Percentiles rank a stretch among this genome's conserved stretches.
Conservation (phyloP, 768 basidiomycete genomes). For the Mycena venus region DNA sequence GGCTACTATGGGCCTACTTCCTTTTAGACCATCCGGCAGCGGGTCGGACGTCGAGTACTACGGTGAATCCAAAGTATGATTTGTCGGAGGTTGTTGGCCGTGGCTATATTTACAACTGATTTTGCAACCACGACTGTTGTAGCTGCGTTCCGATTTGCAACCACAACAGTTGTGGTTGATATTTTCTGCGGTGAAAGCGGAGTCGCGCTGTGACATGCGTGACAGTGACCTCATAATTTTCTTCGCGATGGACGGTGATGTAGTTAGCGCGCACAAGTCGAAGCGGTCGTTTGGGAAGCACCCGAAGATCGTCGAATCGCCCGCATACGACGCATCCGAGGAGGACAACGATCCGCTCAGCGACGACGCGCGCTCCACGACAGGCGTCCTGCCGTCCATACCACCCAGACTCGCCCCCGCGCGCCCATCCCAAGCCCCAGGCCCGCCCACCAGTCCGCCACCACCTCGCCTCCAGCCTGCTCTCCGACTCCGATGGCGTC, state of each 20-base stretch:
- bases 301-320: constrained; percentile 73
- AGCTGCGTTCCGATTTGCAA: too few species aligned
- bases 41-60: too few species aligned
- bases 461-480: constrained; percentile 66
- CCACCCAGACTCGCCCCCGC: constrained; percentile 28
- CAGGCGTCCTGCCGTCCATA: neutral
- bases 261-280: constrained; percentile 43
- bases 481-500: constrained; percentile 80
- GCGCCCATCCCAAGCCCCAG: constrained; percentile 46
- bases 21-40: too few species aligned
- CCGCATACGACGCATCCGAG: constrained; percentile 88
- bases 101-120: too few species aligned
- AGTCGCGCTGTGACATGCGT: neutral
- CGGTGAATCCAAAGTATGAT: too few species aligned
- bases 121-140: too few species aligned
- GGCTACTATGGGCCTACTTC: too few species aligned
- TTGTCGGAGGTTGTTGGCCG: too few species aligned
- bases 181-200: too few species aligned
- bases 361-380: constrained; percentile 62
- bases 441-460: constrained; percentile 49
- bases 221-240: neutral
- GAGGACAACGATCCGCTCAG: constrained; percentile 92
- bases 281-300: constrained; percentile 83
- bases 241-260: constrained; percentile 27
- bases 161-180: too few species aligned